A percentile compares a stretch with the other conserved stretches of the same genome.
These are phyloP conservation scores for Fusarium chlamydosporum DNA, from an alignment of 2,329 filamentous ascomycete genomes.

Conservation along the genomic window DNA sequence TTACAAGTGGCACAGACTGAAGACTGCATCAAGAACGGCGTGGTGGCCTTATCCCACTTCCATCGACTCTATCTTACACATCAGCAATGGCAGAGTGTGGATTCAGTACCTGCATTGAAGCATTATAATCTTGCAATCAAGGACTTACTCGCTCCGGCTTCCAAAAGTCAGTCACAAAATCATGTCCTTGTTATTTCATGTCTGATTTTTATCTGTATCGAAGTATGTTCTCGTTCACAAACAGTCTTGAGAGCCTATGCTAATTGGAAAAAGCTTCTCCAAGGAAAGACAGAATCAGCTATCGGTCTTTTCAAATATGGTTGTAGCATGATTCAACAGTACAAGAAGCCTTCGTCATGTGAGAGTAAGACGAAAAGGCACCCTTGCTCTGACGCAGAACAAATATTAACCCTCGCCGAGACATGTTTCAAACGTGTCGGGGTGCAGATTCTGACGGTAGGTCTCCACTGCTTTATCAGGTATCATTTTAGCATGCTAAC, in stretches of 20 bases:
- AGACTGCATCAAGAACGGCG: slow-evolving; percentile 16
- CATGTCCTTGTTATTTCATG: slow-evolving; percentile 31
- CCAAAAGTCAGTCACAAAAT: not conserved
- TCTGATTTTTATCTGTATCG: slow-evolving; percentile 38
- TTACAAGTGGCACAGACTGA: slow-evolving; percentile 23
- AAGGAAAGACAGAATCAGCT: slow-evolving; percentile 32
- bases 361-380: fast-evolving
- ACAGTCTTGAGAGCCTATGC: not conserved
- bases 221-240: not conserved
- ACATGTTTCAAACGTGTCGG: slow-evolving; percentile 28
- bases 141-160: not conserved
- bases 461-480: fast-evolving
- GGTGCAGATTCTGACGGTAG: slow-evolving; percentile 25
- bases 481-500: not conserved
- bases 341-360: not conserved
- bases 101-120: slow-evolving; percentile 9
- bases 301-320: slow-evolving; percentile 36
- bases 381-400: not conserved
- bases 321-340: slow-evolving; percentile 31
- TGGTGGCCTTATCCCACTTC: slow-evolving; percentile 24
- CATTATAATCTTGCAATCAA: slow-evolving; percentile 38
- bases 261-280: slow-evolving; percentile 16
- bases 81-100: slow-evolving; percentile 3
- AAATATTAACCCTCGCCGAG: not conserved
- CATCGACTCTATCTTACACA: slow-evolving; percentile 23